Evolutionary conservation across 768 basidiomycete species (phyloP), one percentile per base, ranked within the genome.

Genomic region (Hypholoma fasciculare): DNA sequence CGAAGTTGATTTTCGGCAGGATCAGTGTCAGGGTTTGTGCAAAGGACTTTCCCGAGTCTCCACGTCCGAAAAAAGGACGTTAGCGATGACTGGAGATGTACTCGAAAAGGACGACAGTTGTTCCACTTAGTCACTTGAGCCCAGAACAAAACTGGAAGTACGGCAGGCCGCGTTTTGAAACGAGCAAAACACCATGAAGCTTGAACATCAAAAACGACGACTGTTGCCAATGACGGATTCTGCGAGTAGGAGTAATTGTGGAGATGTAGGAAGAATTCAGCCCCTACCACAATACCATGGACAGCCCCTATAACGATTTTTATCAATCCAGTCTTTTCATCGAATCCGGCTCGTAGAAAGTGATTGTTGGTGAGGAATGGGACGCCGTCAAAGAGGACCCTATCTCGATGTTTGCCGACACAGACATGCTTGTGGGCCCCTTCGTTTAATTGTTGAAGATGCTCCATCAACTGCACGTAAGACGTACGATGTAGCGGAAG

Each of bases 201-300:
- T 52, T 83, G 74, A 4, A 86, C 81, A 50, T 82, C 79, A 34
- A 74, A 73, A 34, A 82, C 84, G 34, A 79, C 71, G n/a, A 81
- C 78, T 37, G 65, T 76, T 23, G 81, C 82, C 12, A 87, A 69
- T 17, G 76, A 56, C 1, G 82, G 81, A 60, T 89, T 89, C 49
- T 74, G 70, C 7, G 87, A 87, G 19, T 80, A 81, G n/a, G 72
- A 72, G 59, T 76, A 76, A 67, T 89, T 88, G 67, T 89, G 86
- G 19, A 77, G 72, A 65, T 89, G 86, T 19, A 89, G 47, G 40
- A 78, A 80, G 59, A 90, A 78, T 60, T 87, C 83, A 8, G 80
- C 85, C 48, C 86, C 88, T 58, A 81, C 79, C n/a, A 80, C 77
- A 17, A 89, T 73, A 1, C 88, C 88, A 58, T 88, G 86, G 4